phyloP scores from a whole-genome alignment of 345 rosid genomes.

The Sonneratia caseolaris region DNA sequence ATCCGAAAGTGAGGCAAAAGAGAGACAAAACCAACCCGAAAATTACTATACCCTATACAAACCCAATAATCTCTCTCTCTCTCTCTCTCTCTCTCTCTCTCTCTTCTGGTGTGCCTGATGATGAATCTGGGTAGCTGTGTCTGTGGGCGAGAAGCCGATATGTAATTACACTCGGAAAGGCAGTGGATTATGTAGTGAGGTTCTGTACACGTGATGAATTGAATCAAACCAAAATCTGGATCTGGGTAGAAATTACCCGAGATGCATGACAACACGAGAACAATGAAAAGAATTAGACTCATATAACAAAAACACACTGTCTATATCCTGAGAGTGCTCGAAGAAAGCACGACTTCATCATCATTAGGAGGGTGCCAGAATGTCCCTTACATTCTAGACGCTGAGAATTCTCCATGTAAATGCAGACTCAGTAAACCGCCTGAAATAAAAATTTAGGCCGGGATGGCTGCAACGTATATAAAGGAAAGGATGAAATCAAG shows the following conservation, averaged over 20 bases:
- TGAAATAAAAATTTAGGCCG: constrained; percentile 49
- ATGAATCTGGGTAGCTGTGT: background rate
- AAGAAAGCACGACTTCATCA: constrained; percentile 31
- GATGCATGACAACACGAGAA: constrained; percentile 17
- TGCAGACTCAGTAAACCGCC: constrained; percentile 54
- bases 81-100: constrained; percentile 4
- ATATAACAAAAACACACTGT: background rate
- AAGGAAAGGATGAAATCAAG: constrained; percentile 7
- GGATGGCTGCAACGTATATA: constrained; percentile 8
- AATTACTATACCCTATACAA: constrained; percentile 8
- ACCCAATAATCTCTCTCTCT: constrained; percentile 5
- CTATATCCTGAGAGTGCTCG: constrained; percentile 1
- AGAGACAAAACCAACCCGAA: constrained; percentile 8
- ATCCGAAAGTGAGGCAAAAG: constrained; percentile 21
- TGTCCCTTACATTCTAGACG: constrained; percentile 55
- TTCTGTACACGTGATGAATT: constrained; percentile 50
- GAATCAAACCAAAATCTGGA: constrained; percentile 33
- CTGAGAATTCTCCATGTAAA: constrained; percentile 34
- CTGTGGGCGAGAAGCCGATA: constrained; percentile 40
- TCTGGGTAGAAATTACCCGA: constrained; percentile 20
- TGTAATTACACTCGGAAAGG: constrained; percentile 41
- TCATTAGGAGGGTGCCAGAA: constrained; percentile 49
- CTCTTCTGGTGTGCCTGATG: constrained; percentile 1
- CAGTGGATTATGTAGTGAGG: constrained; percentile 19
- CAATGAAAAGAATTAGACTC: constrained; percentile 3